phyloP scores from a whole-genome alignment of 176 grass and related monocot genomes.

The Puya raimondii region DNA sequence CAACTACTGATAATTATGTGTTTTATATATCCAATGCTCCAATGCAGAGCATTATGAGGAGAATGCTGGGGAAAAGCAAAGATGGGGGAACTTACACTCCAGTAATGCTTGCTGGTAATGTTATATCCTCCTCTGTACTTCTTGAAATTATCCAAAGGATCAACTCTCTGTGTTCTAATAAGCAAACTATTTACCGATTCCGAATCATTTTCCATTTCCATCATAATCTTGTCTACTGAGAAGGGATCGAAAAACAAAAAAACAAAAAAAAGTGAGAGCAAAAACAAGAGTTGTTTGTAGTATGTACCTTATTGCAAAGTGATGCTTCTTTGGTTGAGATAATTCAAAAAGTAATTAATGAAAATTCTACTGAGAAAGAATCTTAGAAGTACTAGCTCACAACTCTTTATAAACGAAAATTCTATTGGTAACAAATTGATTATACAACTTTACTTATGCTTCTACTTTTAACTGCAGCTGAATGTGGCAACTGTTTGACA shows the following conservation, averaged over 20 bases:
- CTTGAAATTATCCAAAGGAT: slow-evolving; percentile 54
- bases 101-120: slow-evolving; percentile 82
- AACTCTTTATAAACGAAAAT: no score
- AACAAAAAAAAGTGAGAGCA: slow-evolving; percentile 11
- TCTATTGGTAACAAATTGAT: no score
- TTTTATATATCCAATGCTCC: neutral
- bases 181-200: slow-evolving; percentile 24
- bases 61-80: slow-evolving; percentile 7
- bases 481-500: no score
- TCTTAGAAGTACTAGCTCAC: no score
- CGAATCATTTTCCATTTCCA: slow-evolving; percentile 14
- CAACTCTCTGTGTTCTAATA: slow-evolving; percentile 44
- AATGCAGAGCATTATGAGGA: neutral
- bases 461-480: no score
- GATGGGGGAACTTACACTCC: slow-evolving; percentile 66
- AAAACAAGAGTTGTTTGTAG: neutral
- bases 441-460: no score
- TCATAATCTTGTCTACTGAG: slow-evolving; percentile 28
- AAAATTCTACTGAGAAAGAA: no score
- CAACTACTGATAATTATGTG: neutral
- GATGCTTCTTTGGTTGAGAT: neutral
- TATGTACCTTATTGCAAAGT: neutral
- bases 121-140: slow-evolving; percentile 87
- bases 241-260: slow-evolving; percentile 16
- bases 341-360: no score